Conservation (phyloP, 192 early-diverging fungal species). For the Coemansia sp. region DNA sequence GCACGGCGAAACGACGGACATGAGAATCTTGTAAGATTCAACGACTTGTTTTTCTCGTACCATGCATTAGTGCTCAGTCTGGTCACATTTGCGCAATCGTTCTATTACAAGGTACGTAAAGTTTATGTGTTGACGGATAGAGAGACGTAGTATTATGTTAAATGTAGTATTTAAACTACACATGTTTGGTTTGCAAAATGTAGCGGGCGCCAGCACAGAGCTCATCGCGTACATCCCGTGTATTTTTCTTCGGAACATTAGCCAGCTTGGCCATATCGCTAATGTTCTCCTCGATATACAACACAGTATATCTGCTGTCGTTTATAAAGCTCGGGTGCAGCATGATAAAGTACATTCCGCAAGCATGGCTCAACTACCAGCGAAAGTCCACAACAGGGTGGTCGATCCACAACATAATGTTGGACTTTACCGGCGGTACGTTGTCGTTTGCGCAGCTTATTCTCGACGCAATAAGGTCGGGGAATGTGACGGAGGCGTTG, state of each 20-base stretch:
- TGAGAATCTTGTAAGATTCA: conserved; percentile 69
- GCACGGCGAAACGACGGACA: conserved; percentile 64
- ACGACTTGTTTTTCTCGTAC: conserved; percentile 86
- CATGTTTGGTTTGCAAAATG: background rate
- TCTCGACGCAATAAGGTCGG: conserved; percentile 64
- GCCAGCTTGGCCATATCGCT: conserved; percentile 3
- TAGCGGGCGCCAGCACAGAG: conserved; percentile 20
- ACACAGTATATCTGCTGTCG: conserved; percentile 71
- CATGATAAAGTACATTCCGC: conserved; percentile 80
- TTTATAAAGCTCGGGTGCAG: conserved; percentile 78
- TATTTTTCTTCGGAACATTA: conserved; percentile 20
- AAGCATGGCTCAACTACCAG: conserved; percentile 68
- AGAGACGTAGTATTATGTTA: background rate
- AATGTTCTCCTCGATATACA: conserved; percentile 37
- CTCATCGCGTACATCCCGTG: conserved; percentile 11
- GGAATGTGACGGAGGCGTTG: conserved; percentile 56
- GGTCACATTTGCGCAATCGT: conserved; percentile 64
- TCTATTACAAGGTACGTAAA: conserved; percentile 63
- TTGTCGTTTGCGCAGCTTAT: conserved; percentile 77
- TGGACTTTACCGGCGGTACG: conserved; percentile 83
- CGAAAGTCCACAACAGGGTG: conserved; percentile 84
- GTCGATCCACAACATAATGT: conserved; percentile 84
- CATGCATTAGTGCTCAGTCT: conserved; percentile 73
- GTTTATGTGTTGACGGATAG: background rate
- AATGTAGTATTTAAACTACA: no score